These are phyloP conservation scores for Ustilago hordei DNA, from an alignment of 1,284 basidiomycete species.

Conservation along the genomic window DNA sequence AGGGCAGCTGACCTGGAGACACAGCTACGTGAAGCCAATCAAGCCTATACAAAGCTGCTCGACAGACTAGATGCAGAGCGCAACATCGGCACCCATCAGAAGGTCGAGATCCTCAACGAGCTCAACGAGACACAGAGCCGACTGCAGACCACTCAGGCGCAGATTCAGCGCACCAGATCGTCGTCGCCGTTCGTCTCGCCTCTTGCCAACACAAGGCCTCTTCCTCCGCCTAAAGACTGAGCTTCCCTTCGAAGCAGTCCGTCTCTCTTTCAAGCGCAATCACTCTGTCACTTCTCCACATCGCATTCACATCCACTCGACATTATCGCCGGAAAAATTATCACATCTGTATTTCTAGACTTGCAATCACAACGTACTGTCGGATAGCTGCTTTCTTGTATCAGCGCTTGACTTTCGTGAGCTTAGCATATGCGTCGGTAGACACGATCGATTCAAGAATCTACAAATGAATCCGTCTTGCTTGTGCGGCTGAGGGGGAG, in stretches of 20 bases:
- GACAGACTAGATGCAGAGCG: slow-evolving; percentile 42
- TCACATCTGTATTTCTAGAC: slow-evolving; percentile 10
- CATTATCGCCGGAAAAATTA: background rate
- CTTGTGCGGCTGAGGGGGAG: background rate
- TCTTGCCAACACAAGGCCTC: slow-evolving; percentile 6
- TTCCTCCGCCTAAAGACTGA: slow-evolving; percentile 26
- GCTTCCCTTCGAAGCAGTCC: background rate
- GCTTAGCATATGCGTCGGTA: background rate
- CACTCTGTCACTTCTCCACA: background rate
- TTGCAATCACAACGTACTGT: slow-evolving; percentile 2
- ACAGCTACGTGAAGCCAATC: slow-evolving; percentile 38
- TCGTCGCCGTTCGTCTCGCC: slow-evolving; percentile 22
- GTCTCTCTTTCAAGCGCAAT: background rate
- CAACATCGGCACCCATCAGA: slow-evolving; percentile 32
- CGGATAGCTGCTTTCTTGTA: background rate
- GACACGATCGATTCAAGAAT: background rate
- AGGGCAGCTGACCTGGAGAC: slow-evolving; percentile 39
- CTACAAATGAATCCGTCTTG: background rate
- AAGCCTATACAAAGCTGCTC: slow-evolving; percentile 32
- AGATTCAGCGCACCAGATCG: slow-evolving; percentile 23
- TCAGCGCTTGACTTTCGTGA: background rate
- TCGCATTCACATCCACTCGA: background rate
- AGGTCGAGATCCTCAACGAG: slow-evolving; percentile 55
- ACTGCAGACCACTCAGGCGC: slow-evolving; percentile 36
- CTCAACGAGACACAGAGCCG: slow-evolving; percentile 43